phyloP scores from a whole-genome alignment of 1,139 yeast species.

The Yamadazyma diospyri region DNA sequence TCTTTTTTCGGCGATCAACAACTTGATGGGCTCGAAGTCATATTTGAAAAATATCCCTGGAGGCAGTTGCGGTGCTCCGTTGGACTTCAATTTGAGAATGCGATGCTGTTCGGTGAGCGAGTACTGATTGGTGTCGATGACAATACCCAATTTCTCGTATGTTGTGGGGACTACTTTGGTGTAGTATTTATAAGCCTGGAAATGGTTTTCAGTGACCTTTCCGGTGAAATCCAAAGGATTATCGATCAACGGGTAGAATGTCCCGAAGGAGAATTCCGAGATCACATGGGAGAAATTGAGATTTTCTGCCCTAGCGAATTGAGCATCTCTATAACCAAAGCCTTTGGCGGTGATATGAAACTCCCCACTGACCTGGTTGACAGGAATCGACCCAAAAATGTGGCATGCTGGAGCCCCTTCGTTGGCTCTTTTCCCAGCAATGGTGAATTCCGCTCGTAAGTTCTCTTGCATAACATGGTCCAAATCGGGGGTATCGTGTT shows the following conservation, averaged over 20 bases:
- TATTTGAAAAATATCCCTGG: constrained; percentile 86
- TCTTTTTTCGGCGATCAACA: constrained; percentile 66
- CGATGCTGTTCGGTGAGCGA: constrained; percentile 61
- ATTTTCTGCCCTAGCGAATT: constrained; percentile 42
- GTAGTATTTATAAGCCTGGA: constrained; percentile 57
- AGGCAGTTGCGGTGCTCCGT: constrained; percentile 28
- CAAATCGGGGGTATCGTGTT: constrained; percentile 59
- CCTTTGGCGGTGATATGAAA: constrained; percentile 82
- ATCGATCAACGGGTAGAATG: constrained; percentile 77
- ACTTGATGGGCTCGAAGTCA: constrained; percentile 82
- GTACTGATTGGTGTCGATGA: constrained; percentile 80
- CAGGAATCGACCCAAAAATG: constrained; percentile 81
- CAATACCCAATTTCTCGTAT: constrained; percentile 67
- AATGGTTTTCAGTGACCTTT: constrained; percentile 44
- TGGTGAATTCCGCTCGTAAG: constrained; percentile 58
- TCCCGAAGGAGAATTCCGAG: constrained; percentile 87
- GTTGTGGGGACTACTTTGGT: constrained; percentile 82
- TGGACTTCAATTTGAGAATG: constrained; percentile 18
- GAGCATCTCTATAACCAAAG: constrained; percentile 50
- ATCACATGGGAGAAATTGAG: constrained; percentile 82
- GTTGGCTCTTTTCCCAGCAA: constrained; percentile 35
- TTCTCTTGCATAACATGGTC: constrained; percentile 65
- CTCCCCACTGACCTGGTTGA: constrained; percentile 82
- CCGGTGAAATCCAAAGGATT: constrained; percentile 84
- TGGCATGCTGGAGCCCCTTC: constrained; percentile 79